These are phyloP conservation scores for Candida lessepsii DNA, from an alignment of 805 yeast genomes.

Conservation along the genomic window DNA sequence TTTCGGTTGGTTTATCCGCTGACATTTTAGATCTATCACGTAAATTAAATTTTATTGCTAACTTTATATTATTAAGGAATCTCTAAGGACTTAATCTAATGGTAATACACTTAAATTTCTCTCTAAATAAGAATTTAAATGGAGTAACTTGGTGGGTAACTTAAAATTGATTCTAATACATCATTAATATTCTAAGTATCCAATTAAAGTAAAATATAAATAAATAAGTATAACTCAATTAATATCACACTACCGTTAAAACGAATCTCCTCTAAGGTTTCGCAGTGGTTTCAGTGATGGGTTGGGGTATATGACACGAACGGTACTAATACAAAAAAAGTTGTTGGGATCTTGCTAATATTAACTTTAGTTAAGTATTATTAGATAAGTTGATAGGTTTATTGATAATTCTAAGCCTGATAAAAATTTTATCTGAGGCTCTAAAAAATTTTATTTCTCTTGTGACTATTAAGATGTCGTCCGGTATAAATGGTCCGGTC, in stretches of 20 bases:
- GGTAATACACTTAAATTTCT: too few species aligned
- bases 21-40: constrained; percentile 6
- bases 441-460: constrained; percentile 10
- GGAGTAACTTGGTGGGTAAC: too few species aligned
- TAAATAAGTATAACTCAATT: neutral
- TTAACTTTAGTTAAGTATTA: too few species aligned
- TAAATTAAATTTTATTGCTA: neutral
- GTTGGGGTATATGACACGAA: too few species aligned
- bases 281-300: neutral
- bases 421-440: constrained; percentile 3
- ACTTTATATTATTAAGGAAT: too few species aligned
- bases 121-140: too few species aligned
- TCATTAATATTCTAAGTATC: neutral
- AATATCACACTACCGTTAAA: constrained; percentile 7
- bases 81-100: too few species aligned
- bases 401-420: neutral
- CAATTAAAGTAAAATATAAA: neutral
- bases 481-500: neutral
- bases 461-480: constrained; percentile 11
- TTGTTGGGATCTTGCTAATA: too few species aligned
- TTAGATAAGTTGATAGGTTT: neutral
- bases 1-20: constrained; percentile 9
- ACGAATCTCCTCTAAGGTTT: neutral
- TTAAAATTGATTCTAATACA: constrained; percentile 1
- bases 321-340: too few species aligned